Evolutionary conservation across 495 filamentous ascomycete genomes (phyloP).

Genomic region (Annulohypoxylon bovei): DNA sequence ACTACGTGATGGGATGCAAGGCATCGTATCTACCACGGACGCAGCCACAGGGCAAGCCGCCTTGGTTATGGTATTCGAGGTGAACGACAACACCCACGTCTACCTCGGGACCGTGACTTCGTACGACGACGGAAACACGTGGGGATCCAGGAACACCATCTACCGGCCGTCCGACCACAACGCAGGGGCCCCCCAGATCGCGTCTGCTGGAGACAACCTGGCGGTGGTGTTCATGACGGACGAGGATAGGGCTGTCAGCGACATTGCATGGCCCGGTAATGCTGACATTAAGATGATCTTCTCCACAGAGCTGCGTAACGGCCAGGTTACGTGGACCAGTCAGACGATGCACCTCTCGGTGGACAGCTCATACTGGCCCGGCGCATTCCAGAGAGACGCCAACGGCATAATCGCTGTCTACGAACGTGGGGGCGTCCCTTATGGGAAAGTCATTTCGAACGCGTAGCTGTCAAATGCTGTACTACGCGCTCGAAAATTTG

Average conservation of each 20-base stretch:
- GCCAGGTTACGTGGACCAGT: constrained; percentile 20
- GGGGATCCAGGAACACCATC: constrained; percentile 60
- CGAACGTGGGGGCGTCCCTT: constrained; percentile 31
- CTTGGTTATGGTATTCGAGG: constrained; percentile 69
- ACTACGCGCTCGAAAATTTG: not conserved
- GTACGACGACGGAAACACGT: constrained; percentile 65
- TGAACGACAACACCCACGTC: constrained; percentile 57
- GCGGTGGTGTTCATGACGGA: constrained; percentile 71
- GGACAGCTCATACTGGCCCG: constrained; percentile 33
- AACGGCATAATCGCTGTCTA: constrained; percentile 34
- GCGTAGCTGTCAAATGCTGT: not conserved
- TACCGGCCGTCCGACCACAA: constrained; percentile 55
- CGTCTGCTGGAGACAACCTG: constrained; percentile 59
- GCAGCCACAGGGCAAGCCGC: constrained; percentile 48
- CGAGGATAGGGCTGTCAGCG: constrained; percentile 51
- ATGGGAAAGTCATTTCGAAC: constrained; percentile 15
- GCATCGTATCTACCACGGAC: constrained; percentile 64
- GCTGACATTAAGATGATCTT: constrained; percentile 45
- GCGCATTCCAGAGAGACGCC: constrained; percentile 12
- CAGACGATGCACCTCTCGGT: constrained; percentile 21
- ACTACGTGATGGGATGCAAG: constrained; percentile 57
- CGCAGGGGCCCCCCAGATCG: constrained; percentile 67
- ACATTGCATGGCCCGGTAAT: constrained; percentile 32
- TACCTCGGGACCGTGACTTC: constrained; percentile 61
- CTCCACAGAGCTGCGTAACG: constrained; percentile 15